phyloP scores from a whole-genome alignment of 2,329 filamentous ascomycete genomes.

The Neodidymelliopsis sp. region DNA sequence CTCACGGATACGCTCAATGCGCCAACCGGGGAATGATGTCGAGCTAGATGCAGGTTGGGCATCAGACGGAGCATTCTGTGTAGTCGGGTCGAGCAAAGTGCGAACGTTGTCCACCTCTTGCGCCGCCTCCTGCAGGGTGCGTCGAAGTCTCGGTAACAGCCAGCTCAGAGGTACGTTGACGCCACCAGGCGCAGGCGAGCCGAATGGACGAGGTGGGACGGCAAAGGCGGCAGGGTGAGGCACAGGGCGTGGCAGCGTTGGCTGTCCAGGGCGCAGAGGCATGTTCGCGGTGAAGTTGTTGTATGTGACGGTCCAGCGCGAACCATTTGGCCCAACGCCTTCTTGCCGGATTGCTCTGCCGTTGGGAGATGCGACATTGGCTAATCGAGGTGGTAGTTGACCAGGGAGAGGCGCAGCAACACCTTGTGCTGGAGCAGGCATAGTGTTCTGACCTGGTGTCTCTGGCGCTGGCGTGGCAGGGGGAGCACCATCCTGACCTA shows the following conservation, averaged over 20 bases:
- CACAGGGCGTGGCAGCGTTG: constrained; percentile 32
- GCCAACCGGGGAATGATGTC: constrained; percentile 36
- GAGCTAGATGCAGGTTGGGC: constrained; percentile 6
- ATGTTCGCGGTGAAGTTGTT: constrained; percentile 54
- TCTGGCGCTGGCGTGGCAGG: constrained; percentile 7
- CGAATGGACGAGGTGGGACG: constrained; percentile 25
- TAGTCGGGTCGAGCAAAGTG: constrained; percentile 20
- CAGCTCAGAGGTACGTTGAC: constrained; percentile 23
- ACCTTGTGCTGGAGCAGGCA: constrained; percentile 16
- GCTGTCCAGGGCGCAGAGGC: constrained; percentile 31
- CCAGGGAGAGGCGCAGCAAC: constrained; percentile 11
- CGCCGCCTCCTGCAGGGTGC: constrained; percentile 35
- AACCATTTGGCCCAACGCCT: constrained; percentile 59
- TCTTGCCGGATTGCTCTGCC: constrained; percentile 59
- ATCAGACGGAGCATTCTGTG: constrained; percentile 20
- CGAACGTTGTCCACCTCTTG: constrained; percentile 45
- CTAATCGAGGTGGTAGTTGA: constrained; percentile 10
- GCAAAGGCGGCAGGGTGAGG: constrained; percentile 31
- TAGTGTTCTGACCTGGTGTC: constrained; percentile 1
- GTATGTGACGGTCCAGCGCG: constrained; percentile 61
- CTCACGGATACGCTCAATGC: constrained; percentile 37
- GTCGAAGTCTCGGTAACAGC: constrained; percentile 31
- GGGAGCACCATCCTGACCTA: constrained; percentile 26
- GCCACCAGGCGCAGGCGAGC: constrained; percentile 22
- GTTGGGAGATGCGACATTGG: constrained; percentile 24